phyloP scores from a whole-genome alignment of 2,329 filamentous ascomycete species.

The Aspergillus tamarii region DNA sequence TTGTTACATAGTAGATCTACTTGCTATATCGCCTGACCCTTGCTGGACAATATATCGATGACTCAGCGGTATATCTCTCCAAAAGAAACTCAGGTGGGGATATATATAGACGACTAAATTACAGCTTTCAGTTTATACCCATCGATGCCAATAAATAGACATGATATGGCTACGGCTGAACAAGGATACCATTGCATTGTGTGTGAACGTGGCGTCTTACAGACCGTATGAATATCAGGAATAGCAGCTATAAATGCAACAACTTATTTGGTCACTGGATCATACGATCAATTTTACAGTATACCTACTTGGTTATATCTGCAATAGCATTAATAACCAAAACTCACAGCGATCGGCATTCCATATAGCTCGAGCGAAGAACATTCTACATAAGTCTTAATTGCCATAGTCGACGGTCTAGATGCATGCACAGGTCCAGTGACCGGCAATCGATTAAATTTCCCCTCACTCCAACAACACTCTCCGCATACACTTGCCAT shows the following conservation, averaged over 20 bases:
- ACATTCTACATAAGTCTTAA: background rate
- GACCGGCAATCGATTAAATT: background rate
- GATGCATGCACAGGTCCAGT: background rate
- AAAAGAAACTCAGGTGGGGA: background rate
- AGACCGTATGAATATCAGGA: background rate
- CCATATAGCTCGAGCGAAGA: background rate
- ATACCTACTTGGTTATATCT: too few relatives aligned
- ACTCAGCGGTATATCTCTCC: background rate
- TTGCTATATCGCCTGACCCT: background rate
- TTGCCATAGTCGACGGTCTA: background rate
- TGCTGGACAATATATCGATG: background rate
- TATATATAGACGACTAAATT: background rate
- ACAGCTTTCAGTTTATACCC: background rate
- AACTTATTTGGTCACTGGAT: background rate
- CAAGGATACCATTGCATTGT: background rate
- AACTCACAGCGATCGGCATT: background rate
- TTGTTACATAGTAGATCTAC: background rate
- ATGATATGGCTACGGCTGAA: background rate
- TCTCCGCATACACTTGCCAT: background rate
- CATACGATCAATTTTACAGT: background rate
- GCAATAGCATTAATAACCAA: background rate
- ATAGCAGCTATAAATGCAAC: background rate
- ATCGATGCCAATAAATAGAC: background rate
- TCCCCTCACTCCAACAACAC: background rate
- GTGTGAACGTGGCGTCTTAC: too few relatives aligned